A percentile compares a stretch with the other conserved stretches of the same genome.
phyloP scores from a whole-genome alignment of 805 yeast species.

The Metschnikowia corniflorae region DNA sequence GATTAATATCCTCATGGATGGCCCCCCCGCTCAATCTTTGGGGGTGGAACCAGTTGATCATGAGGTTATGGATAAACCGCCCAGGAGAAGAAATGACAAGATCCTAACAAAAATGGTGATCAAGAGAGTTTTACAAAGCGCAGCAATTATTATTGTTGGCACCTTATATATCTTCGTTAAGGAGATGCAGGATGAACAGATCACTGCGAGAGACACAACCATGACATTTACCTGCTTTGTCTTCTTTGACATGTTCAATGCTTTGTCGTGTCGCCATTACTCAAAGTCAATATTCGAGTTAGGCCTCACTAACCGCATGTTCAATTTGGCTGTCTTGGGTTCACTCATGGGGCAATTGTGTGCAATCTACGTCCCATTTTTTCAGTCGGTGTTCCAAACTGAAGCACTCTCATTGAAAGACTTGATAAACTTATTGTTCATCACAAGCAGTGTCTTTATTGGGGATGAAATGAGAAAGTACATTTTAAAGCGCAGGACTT shows the following conservation, averaged over 20 bases:
- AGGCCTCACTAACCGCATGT: constrained; percentile 84
- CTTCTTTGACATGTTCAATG: constrained; percentile 94
- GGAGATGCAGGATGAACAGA: constrained; percentile 79
- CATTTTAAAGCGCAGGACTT: constrained; percentile 23
- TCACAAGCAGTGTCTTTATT: constrained; percentile 79
- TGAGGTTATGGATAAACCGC: constrained; percentile 95
- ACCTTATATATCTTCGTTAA: constrained; percentile 81
- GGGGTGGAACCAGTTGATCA: constrained; percentile 98
- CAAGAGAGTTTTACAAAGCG: constrained; percentile 71
- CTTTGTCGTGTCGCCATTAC: constrained; percentile 86
- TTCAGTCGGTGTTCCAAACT: constrained; percentile 91
- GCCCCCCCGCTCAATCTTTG: constrained; percentile 96
- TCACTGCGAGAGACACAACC: constrained; percentile 94
- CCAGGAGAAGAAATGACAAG: constrained; percentile 81
- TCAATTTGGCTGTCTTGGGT: constrained; percentile 86
- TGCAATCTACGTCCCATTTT: constrained; percentile 90
- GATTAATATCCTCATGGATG: constrained; percentile 98
- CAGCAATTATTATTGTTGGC: constrained; percentile 73
- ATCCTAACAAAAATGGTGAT: constrained; percentile 71
- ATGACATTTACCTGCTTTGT: constrained; percentile 99
- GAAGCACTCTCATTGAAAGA: constrained; percentile 80
- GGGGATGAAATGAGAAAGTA: constrained; percentile 81
- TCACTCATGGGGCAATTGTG: constrained; percentile 87
- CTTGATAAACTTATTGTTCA: constrained; percentile 52
- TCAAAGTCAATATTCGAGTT: constrained; percentile 78